Conservation (phyloP, 805 yeast genomes). For the Candida peoriensis region DNA sequence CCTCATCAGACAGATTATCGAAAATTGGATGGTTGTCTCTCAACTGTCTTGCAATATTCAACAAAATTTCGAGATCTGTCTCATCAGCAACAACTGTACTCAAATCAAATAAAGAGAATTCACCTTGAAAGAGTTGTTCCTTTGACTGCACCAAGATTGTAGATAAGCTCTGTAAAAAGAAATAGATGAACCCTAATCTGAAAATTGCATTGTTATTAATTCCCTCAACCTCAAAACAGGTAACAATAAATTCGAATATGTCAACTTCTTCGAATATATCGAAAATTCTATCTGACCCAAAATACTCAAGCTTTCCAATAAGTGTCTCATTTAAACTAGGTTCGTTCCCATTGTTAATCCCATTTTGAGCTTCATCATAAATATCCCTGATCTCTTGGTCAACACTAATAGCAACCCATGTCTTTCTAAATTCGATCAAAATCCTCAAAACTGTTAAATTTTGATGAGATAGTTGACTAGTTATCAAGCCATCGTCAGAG, state of each 20-base stretch:
- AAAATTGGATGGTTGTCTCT: conserved; percentile 25
- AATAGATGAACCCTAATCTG: conserved; percentile 45
- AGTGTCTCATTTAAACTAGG: conserved; percentile 15
- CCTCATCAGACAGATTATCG: conserved; percentile 24
- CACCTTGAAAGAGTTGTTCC: conserved; percentile 25
- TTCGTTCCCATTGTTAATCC: neutral
- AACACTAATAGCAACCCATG: conserved; percentile 4
- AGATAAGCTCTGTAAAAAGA: conserved; percentile 42
- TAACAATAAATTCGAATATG: conserved; percentile 48
- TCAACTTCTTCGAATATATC: conserved; percentile 37
- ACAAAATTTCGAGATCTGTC: conserved; percentile 4
- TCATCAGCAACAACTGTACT: conserved; percentile 19
- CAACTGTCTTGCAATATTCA: conserved; percentile 11
- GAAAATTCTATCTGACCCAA: conserved; percentile 31
- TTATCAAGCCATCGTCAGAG: conserved; percentile 36
- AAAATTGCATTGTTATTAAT: conserved; percentile 43
- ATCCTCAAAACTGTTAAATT: conserved; percentile 54
- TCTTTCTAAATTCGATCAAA: conserved; percentile 31
- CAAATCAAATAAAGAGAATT: conserved; percentile 31
- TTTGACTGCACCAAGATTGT: conserved; percentile 18
- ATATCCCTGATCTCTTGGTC: neutral
- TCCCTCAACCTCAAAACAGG: conserved; percentile 42
- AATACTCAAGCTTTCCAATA: conserved; percentile 29
- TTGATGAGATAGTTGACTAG: conserved; percentile 59
- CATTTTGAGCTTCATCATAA: neutral